Percentiles rank a stretch among this genome's conserved stretches.
Evolutionary conservation across 2,329 filamentous ascomycete species (phyloP).

Genomic region (Stagonosporopsis cucurbitacearum): DNA sequence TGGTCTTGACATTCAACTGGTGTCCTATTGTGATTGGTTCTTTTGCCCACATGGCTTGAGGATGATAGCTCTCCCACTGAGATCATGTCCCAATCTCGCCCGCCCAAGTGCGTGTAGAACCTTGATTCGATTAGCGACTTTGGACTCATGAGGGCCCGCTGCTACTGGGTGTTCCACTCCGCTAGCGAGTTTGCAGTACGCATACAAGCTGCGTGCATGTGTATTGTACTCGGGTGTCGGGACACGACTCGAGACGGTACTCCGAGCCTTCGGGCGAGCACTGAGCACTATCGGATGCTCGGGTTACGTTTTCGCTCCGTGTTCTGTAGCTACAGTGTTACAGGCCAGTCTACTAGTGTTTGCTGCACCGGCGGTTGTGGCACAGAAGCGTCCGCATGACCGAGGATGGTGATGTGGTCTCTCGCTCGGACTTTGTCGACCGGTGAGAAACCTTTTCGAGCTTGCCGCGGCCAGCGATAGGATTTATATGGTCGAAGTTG

Average conservation of each 20-base stretch:
- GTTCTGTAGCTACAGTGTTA: not conserved
- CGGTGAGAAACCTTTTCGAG: conserved; percentile 24
- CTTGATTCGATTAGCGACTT: not conserved
- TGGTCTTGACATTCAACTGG: not conserved
- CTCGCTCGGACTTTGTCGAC: conserved; percentile 23
- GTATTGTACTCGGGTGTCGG: not conserved
- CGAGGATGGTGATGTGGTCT: conserved; percentile 14
- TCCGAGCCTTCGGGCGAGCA: not conserved
- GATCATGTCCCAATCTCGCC: not conserved
- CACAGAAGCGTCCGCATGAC: conserved; percentile 29
- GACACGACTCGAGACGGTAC: not conserved
- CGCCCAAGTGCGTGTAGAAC: not conserved
- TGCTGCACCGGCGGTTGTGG: conserved; percentile 16
- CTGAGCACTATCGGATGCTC: not conserved
- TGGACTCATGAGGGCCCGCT: not conserved
- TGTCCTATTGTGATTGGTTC: not conserved
- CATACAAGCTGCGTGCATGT: not conserved
- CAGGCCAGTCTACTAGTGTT: not conserved
- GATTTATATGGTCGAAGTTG: conserved; percentile 6
- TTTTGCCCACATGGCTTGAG: not conserved
- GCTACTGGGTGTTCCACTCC: not conserved
- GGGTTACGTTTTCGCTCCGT: not conserved
- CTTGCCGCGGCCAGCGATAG: conserved; percentile 1
- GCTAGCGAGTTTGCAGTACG: not conserved
- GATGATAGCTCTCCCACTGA: not conserved